phyloP scores from a whole-genome alignment of 441 rosid species.

The Eutrema salsugineum region DNA sequence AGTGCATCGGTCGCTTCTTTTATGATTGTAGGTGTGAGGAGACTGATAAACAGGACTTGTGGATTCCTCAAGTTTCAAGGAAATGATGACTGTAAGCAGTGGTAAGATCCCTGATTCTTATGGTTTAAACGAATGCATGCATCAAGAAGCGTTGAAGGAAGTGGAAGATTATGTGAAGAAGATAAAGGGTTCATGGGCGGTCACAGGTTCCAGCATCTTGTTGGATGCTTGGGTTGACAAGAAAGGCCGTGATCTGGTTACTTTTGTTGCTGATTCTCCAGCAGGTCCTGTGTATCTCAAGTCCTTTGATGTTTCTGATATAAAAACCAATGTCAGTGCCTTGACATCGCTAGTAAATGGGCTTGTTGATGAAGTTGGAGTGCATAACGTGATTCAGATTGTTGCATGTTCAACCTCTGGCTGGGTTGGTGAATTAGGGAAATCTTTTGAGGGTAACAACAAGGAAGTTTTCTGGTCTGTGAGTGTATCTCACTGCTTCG shows the following conservation, averaged over 20 bases:
- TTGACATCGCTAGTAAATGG: slow-evolving; percentile 36
- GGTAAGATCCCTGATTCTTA: slow-evolving; percentile 35
- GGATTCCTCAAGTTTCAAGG: slow-evolving; percentile 39
- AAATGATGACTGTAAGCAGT: slow-evolving; percentile 35
- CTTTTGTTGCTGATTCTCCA: slow-evolving; percentile 47
- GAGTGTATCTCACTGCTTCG: slow-evolving; percentile 50
- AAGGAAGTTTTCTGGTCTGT: slow-evolving; percentile 43
- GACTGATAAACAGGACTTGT: too few species aligned
- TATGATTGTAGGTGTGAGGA: too few species aligned
- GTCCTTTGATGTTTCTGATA: slow-evolving; percentile 43
- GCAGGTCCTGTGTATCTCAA: slow-evolving; percentile 46
- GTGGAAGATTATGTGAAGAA: slow-evolving; percentile 33
- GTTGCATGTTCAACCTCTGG: slow-evolving; percentile 39
- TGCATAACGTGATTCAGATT: slow-evolving; percentile 48
- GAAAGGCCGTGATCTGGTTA: slow-evolving; percentile 42
- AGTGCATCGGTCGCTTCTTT: slow-evolving; percentile 46
- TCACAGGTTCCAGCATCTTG: slow-evolving; percentile 58
- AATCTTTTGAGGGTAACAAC: slow-evolving; percentile 25
- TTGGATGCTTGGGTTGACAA: slow-evolving; percentile 56
- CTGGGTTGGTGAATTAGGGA: slow-evolving; percentile 42
- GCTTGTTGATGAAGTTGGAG: slow-evolving; percentile 46
- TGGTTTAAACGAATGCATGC: slow-evolving; percentile 48
- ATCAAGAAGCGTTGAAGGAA: slow-evolving; percentile 37
- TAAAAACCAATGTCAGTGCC: slow-evolving; percentile 19
- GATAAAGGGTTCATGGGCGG: slow-evolving; percentile 43